Evolutionary conservation across 1,139 yeast genomes (phyloP).

Genomic region (Zygosaccharomyces sapae): DNA sequence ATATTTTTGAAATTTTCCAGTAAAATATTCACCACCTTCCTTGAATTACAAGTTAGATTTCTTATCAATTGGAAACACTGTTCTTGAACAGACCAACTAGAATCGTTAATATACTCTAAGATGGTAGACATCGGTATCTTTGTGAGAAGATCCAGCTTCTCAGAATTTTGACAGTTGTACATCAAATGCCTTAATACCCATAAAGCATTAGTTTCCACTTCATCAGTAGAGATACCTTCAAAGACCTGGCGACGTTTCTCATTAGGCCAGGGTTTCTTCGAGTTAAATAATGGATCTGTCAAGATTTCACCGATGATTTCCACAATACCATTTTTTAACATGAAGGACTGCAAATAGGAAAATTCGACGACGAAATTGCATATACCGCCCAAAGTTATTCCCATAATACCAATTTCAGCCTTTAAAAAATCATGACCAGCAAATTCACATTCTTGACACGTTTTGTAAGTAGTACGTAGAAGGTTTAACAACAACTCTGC

Average conservation of each 20-base stretch:
- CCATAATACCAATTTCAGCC: conserved; percentile 41
- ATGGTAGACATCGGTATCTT: conserved; percentile 50
- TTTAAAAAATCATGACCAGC: conserved; percentile 27
- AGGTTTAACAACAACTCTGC: conserved; percentile 47
- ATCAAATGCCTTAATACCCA: conserved; percentile 57
- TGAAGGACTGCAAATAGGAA: conserved; percentile 60
- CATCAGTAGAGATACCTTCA: conserved; percentile 23
- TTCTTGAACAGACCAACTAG: conserved; percentile 54
- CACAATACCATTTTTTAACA: conserved; percentile 55
- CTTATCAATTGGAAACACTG: conserved; percentile 70
- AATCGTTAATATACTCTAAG: conserved; percentile 48
- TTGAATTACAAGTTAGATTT: conserved; percentile 67
- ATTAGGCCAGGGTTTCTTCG: conserved; percentile 19
- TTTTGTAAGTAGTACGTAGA: conserved; percentile 33
- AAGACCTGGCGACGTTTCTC: conserved; percentile 12
- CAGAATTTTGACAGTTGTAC: conserved; percentile 42
- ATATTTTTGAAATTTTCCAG: conserved; percentile 38
- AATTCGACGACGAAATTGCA: conserved; percentile 80
- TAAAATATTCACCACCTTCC: conserved; percentile 45
- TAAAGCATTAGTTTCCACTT: conserved; percentile 46
- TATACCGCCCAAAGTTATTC: conserved; percentile 61
- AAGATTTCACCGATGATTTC: conserved; percentile 43
- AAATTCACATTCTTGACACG: conserved; percentile 28
- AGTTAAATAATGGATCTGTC: conserved; percentile 34
- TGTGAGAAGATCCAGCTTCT: conserved; percentile 38